Conservation (phyloP, 2,329 filamentous ascomycete species). For the Beauveria caledonica region DNA sequence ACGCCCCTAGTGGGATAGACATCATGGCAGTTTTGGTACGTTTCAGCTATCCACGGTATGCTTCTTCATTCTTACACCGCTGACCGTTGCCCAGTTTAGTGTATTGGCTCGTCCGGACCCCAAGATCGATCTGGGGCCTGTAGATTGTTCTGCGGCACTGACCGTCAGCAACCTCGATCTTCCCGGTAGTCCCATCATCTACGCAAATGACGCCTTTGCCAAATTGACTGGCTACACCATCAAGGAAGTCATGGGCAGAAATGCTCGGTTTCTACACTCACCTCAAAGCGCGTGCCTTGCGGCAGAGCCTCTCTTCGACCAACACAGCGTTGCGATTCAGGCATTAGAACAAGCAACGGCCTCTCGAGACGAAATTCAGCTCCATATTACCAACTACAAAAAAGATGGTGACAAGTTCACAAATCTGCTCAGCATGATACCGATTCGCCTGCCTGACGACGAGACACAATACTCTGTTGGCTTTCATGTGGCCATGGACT, state of each 20-base stretch:
- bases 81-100: slow-evolving; percentile 35
- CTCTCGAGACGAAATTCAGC: slow-evolving; percentile 37
- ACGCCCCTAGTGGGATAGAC: slow-evolving; percentile 46
- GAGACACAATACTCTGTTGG: slow-evolving; percentile 69
- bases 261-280: slow-evolving; percentile 78
- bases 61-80: neutral
- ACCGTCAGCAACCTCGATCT: slow-evolving; percentile 70
- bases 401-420: slow-evolving; percentile 72
- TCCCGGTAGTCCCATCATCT: slow-evolving; percentile 72
- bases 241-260: slow-evolving; percentile 66
- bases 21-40: slow-evolving; percentile 48
- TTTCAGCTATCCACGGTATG: neutral
- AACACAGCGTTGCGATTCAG: slow-evolving; percentile 47
- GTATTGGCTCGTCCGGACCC: slow-evolving; percentile 65
- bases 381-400: slow-evolving; percentile 66
- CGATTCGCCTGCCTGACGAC: slow-evolving; percentile 58
- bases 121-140: slow-evolving; percentile 68
- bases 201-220: slow-evolving; percentile 74
- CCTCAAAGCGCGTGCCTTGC: slow-evolving; percentile 45
- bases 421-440: slow-evolving; percentile 81
- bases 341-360: slow-evolving; percentile 40
- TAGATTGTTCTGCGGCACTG: slow-evolving; percentile 78
- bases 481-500: slow-evolving; percentile 62
- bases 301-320: slow-evolving; percentile 12
- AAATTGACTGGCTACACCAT: slow-evolving; percentile 70